Evolutionary conservation across 2,329 filamentous ascomycete species (phyloP).

Genomic region (Alternaria solani): DNA sequence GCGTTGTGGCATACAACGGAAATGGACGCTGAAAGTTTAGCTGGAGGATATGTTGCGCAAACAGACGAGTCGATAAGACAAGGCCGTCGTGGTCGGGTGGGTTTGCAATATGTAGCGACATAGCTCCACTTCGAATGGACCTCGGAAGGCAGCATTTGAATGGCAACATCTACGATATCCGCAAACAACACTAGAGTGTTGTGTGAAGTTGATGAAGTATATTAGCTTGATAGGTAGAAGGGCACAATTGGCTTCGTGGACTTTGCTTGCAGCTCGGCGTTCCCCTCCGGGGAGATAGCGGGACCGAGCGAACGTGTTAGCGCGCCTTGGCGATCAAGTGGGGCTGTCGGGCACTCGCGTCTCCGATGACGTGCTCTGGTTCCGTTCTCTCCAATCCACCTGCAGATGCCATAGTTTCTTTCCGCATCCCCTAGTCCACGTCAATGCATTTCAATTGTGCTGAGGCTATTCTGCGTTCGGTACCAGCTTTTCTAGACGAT

Average conservation of each 20-base stretch:
- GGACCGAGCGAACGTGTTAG: neutral
- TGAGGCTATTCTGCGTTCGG: neutral
- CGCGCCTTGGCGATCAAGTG: neutral
- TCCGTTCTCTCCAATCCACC: neutral
- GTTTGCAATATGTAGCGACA: neutral
- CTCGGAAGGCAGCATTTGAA: neutral
- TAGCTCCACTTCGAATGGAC: neutral
- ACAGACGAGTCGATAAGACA: neutral
- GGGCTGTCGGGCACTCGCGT: neutral
- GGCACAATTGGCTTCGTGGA: neutral
- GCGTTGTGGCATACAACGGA: conserved; percentile 41
- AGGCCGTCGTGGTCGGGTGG: neutral
- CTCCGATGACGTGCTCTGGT: neutral
- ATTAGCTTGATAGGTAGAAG: neutral
- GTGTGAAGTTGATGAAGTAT: neutral
- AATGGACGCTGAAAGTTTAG: conserved; percentile 8
- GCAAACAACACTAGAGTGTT: neutral
- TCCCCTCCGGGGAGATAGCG: neutral
- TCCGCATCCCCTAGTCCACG: neutral
- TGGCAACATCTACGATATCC: neutral
- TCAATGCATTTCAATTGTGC: neutral
- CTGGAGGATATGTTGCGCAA: neutral
- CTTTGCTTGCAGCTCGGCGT: neutral
- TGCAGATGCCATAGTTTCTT: neutral
- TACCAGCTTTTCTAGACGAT: neutral